Percentiles rank a stretch among this genome's conserved stretches.
phyloP scores from a whole-genome alignment of 2,329 filamentous ascomycete species.

The Lasiodiplodia gonubiensis region DNA sequence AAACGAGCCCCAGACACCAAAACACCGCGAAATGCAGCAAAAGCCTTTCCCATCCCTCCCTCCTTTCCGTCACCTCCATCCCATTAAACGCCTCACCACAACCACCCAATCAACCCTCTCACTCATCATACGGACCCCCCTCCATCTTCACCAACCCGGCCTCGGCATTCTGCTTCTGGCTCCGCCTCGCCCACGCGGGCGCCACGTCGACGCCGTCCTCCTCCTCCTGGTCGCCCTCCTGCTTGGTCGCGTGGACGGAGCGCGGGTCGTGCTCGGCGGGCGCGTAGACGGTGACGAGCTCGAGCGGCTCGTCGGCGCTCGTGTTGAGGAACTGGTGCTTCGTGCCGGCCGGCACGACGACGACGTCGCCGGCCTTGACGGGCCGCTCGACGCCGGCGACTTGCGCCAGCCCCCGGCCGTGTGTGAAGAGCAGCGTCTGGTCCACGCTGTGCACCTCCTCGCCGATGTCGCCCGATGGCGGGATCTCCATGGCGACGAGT shows the following conservation, averaged over 20 bases:
- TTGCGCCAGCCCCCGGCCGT: conserved; percentile 63
- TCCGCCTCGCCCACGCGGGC: conserved; percentile 63
- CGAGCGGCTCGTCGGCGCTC: conserved; percentile 60
- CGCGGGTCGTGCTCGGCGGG: conserved; percentile 66
- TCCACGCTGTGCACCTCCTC: conserved; percentile 71
- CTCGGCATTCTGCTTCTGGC: conserved; percentile 64
- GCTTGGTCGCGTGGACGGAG: conserved; percentile 67
- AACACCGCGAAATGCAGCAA: no score
- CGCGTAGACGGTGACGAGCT: conserved; percentile 67
- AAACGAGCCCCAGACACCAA: no score
- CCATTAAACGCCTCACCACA: no score
- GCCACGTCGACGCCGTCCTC: conserved; percentile 66
- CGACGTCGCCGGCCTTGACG: conserved; percentile 61
- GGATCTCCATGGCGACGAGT: conserved; percentile 69
- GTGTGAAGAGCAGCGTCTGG: conserved; percentile 69
- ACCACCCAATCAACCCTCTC: no score
- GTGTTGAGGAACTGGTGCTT: conserved; percentile 70
- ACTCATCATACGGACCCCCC: neutral
- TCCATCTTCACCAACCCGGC: conserved; percentile 42
- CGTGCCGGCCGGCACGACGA: conserved; percentile 69
- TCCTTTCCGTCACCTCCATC: no score
- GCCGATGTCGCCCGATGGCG: conserved; percentile 68
- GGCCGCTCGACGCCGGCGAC: conserved; percentile 64
- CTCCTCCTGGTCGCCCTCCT: conserved; percentile 66
- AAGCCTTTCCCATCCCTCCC: no score